phyloP scores from a whole-genome alignment of 495 filamentous ascomycete species.

The Sporormia fimetaria region DNA sequence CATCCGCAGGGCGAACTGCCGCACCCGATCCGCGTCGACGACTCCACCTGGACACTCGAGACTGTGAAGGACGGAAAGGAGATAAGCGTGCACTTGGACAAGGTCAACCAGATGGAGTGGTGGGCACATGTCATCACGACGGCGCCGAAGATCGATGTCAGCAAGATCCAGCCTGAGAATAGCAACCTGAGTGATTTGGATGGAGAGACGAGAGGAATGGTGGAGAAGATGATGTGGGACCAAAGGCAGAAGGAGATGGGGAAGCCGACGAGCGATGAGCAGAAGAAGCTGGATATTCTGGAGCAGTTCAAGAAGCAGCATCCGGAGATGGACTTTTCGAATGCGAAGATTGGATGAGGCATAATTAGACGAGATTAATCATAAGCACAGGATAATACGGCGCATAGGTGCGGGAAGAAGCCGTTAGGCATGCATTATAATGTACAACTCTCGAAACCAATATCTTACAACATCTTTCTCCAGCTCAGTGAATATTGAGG shows the following conservation, averaged over 20 bases:
- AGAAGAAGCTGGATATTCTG: slow-evolving; percentile 83
- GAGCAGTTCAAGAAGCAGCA: slow-evolving; percentile 81
- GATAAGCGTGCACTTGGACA: slow-evolving; percentile 85
- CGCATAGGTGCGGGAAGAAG: background rate
- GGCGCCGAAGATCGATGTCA: slow-evolving; percentile 83
- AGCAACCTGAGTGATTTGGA: slow-evolving; percentile 83
- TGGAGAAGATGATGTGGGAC: slow-evolving; percentile 99
- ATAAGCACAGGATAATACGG: no score
- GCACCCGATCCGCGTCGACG: slow-evolving; percentile 66
- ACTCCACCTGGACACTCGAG: slow-evolving; percentile 89
- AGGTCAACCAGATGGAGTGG: slow-evolving; percentile 95
- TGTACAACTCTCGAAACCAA: no score
- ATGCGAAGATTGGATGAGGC: slow-evolving; percentile 61
- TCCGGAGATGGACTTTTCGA: slow-evolving; percentile 78
- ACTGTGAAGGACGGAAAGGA: slow-evolving; percentile 58
- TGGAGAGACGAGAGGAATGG: slow-evolving; percentile 93
- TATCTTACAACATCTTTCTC: no score
- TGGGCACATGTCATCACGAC: slow-evolving; percentile 81
- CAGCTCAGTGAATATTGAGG: no score
- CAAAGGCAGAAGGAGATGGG: slow-evolving; percentile 94
- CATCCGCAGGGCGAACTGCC: slow-evolving; percentile 64
- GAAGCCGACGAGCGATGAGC: slow-evolving; percentile 76
- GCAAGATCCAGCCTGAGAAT: slow-evolving; percentile 89
- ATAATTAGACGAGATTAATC: no score
- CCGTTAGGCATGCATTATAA: background rate